phyloP scores from a whole-genome alignment of 2,329 filamentous ascomycete genomes.

The Alternaria gaisen region DNA sequence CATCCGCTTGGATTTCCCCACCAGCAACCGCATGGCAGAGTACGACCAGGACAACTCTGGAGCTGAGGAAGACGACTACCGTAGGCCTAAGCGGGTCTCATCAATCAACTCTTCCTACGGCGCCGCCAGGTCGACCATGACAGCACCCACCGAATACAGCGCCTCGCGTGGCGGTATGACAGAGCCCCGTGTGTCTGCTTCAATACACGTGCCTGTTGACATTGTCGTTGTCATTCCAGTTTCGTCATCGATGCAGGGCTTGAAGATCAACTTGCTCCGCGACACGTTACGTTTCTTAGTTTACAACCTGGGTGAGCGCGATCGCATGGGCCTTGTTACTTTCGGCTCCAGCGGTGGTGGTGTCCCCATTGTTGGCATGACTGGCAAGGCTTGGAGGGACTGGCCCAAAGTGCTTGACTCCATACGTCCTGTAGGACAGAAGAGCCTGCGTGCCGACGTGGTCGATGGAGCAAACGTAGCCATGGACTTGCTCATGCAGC shows the following conservation, averaged over 20 bases:
- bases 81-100: constrained; percentile 74
- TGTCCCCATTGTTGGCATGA: constrained; percentile 97
- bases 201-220: constrained; percentile 89
- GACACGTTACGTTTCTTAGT: constrained; percentile 95
- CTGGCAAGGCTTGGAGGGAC: constrained; percentile 89
- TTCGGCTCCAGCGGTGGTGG: constrained; percentile 95
- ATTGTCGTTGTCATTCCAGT: constrained; percentile 97
- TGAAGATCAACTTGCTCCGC: constrained; percentile 93
- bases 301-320: constrained; percentile 84
- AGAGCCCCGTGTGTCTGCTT: constrained; percentile 59
- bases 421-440: constrained; percentile 93
- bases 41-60: constrained; percentile 84
- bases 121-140: constrained; percentile 81
- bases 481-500: constrained; percentile 98
- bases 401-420: constrained; percentile 88
- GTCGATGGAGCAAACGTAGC: constrained; percentile 97
- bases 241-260: constrained; percentile 98
- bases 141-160: constrained; percentile 91
- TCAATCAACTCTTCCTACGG: constrained; percentile 88
- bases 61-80: constrained; percentile 87
- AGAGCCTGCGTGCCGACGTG: constrained; percentile 94
- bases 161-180: constrained; percentile 61
- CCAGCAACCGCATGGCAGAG: constrained; percentile 68
- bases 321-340: constrained; percentile 96
- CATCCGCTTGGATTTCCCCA: constrained; percentile 73